Evolutionary conservation across 768 basidiomycete species (phyloP), one percentile per base, ranked within the genome.

Genomic region (Cyclocybe cylindracea): DNA sequence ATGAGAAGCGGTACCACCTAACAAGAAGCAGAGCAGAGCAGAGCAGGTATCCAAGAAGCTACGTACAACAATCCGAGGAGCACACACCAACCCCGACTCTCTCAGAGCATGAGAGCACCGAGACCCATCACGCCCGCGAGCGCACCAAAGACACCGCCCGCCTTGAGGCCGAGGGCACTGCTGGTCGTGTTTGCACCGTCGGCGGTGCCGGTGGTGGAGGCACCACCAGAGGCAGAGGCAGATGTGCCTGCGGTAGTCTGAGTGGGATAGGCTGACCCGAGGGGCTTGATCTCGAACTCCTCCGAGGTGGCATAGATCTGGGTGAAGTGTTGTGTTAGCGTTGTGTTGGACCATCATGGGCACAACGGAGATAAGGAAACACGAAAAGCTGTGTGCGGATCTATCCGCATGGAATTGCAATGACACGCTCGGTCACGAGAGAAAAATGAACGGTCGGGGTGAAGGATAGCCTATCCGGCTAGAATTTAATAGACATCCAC

Each of bases 281-380:
- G 54, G 5, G 84, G 62, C 63, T 84, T 81, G 66, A 91, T 76
- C 64, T 83, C 79, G 66, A 91, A 91, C 4, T 68, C 63, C 49
- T 75, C 42, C 24, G 85, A 81, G 35, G 65, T 61, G 10, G 84
- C 83, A 54, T 75, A 88, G 48, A 89, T 51, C 84, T 90, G 56
- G 34, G 14, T 11, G 19, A 13, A 13, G 9, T 24, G 19, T 41
- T 39, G 31, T 16, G 37, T 36, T 34, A 38, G 41, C 34, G 37
- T 35, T 37, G 29, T 8, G 34, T 8, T 38, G 14, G 37, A 9
- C 32, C 40, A 5, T 36, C n/a, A 40, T 36, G 5, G 10, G 5
- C 1, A 19, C 38, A 38, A 19, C 38, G 40, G 37, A 32, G 34
- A 34, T 32, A 46, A 36, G 39, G n/a, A 32, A 19, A 45, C 18